These are phyloP conservation scores for Choanephora cucurbitarum DNA, from an alignment of 371 early-diverging fungal genomes.

Conservation along the genomic window DNA sequence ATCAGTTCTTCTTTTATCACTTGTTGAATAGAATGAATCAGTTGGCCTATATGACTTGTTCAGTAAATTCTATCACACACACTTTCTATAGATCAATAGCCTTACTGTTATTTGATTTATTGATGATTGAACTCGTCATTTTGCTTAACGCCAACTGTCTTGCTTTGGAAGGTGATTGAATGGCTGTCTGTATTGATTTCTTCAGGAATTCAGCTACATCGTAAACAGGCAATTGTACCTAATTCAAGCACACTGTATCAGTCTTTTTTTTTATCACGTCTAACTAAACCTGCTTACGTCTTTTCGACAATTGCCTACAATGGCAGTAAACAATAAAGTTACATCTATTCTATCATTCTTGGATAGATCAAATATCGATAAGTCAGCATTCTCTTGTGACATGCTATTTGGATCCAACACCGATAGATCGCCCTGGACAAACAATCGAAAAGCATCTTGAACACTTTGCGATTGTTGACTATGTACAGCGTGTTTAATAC, in stretches of 20 bases:
- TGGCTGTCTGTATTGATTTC: slow-evolving; percentile 39
- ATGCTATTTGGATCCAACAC: not conserved
- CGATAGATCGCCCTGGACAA: slow-evolving; percentile 17
- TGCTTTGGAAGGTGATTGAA: slow-evolving; percentile 25
- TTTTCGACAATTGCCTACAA: slow-evolving; percentile 37
- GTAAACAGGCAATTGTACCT: slow-evolving; percentile 47
- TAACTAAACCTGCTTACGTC: slow-evolving; percentile 22
- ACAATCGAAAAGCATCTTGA: not conserved
- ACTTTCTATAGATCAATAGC: too few species aligned
- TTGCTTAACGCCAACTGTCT: slow-evolving; percentile 45
- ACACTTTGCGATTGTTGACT: not conserved
- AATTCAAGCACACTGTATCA: too few species aligned
- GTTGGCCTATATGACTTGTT: too few species aligned
- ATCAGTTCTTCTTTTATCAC: too few species aligned
- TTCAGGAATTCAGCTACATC: slow-evolving; percentile 39
- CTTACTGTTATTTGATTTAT: slow-evolving; percentile 56
- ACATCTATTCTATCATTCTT: slow-evolving; percentile 18
- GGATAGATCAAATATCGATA: slow-evolving; percentile 3
- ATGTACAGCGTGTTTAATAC: too few species aligned
- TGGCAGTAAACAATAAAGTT: slow-evolving; percentile 36
- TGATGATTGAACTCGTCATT: slow-evolving; percentile 48
- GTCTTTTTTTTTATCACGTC: not conserved
- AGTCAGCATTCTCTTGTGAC: not conserved
- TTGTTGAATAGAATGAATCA: too few species aligned
- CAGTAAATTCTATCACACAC: too few species aligned